Percentiles rank a stretch among this genome's conserved stretches.
Conservation (phyloP, 2,329 filamentous ascomycete genomes). For the Paracoccidioides brasiliensis region DNA sequence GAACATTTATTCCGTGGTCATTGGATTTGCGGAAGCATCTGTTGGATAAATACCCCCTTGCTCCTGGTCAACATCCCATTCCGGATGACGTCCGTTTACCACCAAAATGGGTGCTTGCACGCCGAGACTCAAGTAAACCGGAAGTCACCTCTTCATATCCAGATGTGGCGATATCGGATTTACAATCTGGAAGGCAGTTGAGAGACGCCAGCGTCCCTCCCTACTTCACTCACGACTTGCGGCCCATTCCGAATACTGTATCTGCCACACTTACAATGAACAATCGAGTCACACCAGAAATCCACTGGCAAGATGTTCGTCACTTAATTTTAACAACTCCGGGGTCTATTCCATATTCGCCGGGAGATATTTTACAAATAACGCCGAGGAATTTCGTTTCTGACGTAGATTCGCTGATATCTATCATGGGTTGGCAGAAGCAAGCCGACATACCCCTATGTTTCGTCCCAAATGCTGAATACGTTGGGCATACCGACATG, state of each 20-base stretch:
- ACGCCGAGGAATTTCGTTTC: slow-evolving; percentile 75
- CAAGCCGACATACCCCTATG: slow-evolving; percentile 59
- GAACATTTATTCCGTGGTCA: slow-evolving; percentile 67
- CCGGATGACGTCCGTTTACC: slow-evolving; percentile 60
- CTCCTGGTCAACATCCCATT: slow-evolving; percentile 54
- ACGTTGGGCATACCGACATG: slow-evolving; percentile 13
- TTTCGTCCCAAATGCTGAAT: slow-evolving; percentile 27
- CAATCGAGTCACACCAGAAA: slow-evolving; percentile 55
- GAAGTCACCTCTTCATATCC: slow-evolving; percentile 3
- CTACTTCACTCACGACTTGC: slow-evolving; percentile 23
- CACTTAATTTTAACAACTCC: slow-evolving; percentile 50
- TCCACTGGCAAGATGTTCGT: slow-evolving; percentile 91
- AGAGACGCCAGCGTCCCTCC: slow-evolving; percentile 2
- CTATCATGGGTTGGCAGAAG: slow-evolving; percentile 63
- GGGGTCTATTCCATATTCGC: slow-evolving; percentile 39
- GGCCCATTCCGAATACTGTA: slow-evolving; percentile 47
- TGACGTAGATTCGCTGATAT: slow-evolving; percentile 68
- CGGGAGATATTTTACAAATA: slow-evolving; percentile 69
- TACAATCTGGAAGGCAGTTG: not conserved
- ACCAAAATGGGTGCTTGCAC: slow-evolving; percentile 52
- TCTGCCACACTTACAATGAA: slow-evolving; percentile 52
- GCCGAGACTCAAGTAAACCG: not conserved
- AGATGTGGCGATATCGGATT: slow-evolving; percentile 1
- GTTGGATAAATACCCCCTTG: slow-evolving; percentile 54
- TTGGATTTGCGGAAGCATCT: slow-evolving; percentile 54